phyloP scores from a whole-genome alignment of 768 basidiomycete species.

The Rhodotorula babjevae region DNA sequence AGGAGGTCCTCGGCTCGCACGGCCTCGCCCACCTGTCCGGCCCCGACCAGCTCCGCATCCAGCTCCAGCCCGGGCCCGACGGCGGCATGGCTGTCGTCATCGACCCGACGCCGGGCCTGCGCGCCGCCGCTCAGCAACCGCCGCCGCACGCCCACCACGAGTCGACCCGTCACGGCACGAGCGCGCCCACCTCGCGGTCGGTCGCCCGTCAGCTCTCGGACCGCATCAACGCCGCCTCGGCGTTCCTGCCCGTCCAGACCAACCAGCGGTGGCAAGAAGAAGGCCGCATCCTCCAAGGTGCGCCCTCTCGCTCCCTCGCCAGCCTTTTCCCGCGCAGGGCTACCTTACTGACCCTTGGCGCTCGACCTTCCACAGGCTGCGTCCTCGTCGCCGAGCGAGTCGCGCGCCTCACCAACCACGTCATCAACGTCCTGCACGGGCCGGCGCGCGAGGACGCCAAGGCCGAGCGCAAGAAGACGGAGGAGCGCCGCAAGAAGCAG shows the following conservation, averaged over 20 bases:
- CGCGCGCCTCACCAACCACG: constrained; percentile 42
- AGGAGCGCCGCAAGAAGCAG: constrained; percentile 37
- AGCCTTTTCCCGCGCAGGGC: too few species aligned
- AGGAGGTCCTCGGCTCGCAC: constrained; percentile 60
- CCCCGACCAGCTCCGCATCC: constrained; percentile 33
- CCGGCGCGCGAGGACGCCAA: constrained; percentile 45
- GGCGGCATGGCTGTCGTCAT: constrained; percentile 37
- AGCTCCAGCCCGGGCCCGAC: constrained; percentile 33
- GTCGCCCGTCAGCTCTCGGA: constrained; percentile 32
- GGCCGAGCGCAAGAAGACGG: constrained; percentile 55
- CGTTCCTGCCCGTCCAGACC: constrained; percentile 46
- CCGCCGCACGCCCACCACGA: neutral
- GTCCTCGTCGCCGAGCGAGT: constrained; percentile 35
- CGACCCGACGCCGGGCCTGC: constrained; percentile 27
- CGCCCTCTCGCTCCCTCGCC: constrained; percentile 4
- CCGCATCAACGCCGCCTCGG: constrained; percentile 32
- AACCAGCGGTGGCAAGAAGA: constrained; percentile 50
- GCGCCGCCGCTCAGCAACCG: constrained; percentile 3
- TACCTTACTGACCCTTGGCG: too few species aligned
- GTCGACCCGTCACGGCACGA: neutral
- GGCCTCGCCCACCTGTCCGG: constrained; percentile 25
- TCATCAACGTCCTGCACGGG: constrained; percentile 48
- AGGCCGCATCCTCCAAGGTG: constrained; percentile 42
- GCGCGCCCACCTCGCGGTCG: constrained; percentile 9
- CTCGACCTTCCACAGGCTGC: constrained; percentile 7